phyloP scores from a whole-genome alignment of 352 stramenopile species.

The Globisporangium polare region DNA sequence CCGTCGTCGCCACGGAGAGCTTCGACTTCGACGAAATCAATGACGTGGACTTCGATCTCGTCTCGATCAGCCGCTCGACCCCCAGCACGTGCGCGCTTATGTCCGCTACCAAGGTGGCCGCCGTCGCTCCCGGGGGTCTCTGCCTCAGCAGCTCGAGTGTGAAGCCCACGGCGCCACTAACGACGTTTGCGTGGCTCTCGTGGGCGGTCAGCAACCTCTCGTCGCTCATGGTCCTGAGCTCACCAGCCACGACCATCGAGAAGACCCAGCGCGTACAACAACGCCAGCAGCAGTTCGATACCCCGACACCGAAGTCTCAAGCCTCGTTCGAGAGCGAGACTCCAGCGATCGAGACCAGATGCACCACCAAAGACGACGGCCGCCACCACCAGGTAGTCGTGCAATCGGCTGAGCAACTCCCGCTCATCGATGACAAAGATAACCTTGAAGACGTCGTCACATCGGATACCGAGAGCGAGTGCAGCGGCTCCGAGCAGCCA shows the following conservation, averaged over 20 bases:
- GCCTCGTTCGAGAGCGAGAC: background rate
- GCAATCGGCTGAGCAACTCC: background rate
- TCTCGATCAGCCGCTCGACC: conserved; percentile 4
- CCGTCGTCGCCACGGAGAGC: background rate
- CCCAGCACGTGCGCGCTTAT: background rate
- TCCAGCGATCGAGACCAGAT: background rate
- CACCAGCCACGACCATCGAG: background rate
- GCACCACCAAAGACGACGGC: background rate
- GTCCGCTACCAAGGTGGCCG: background rate
- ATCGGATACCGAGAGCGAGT: conserved; percentile 5
- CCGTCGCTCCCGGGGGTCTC: background rate
- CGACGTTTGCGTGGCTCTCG: background rate
- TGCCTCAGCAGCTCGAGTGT: background rate
- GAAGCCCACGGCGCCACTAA: background rate
- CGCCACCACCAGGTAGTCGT: background rate
- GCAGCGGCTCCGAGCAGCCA: background rate
- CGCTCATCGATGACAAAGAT: background rate
- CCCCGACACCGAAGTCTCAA: background rate
- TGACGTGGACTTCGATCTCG: background rate
- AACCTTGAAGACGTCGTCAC: background rate
- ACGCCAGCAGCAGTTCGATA: background rate
- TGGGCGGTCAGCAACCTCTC: background rate
- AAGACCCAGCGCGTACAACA: background rate
- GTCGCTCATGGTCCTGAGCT: background rate
- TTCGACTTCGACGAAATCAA: background rate